phyloP scores from a whole-genome alignment of 495 filamentous ascomycete genomes.

The Trichoderma erinaceum region DNA sequence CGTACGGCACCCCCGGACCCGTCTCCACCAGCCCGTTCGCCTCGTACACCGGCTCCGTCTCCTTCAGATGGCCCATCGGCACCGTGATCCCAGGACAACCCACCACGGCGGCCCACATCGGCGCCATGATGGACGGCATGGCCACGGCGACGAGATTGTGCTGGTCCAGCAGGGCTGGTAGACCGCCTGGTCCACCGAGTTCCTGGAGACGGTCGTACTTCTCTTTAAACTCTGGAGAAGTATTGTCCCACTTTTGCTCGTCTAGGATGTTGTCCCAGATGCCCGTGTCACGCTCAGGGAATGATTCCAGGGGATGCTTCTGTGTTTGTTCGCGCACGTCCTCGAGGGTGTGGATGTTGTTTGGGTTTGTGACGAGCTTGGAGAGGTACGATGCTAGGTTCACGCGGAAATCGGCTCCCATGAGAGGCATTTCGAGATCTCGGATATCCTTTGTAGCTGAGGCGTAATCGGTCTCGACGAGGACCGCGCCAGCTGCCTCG shows the following conservation, averaged over 20 bases:
- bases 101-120: conserved; percentile 26
- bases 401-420: conserved; percentile 39
- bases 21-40: conserved; percentile 19
- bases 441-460: conserved; percentile 20
- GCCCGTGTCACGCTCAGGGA: conserved; percentile 30
- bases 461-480: conserved; percentile 32
- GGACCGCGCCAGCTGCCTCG: conserved; percentile 28
- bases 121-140: conserved; percentile 29
- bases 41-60: conserved; percentile 14
- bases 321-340: conserved; percentile 30
- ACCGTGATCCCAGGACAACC: conserved; percentile 38
- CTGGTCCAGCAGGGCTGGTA: conserved; percentile 31
- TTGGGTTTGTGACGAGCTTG: conserved; percentile 39
- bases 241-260: conserved; percentile 34
- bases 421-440: conserved; percentile 24
- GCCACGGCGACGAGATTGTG: conserved; percentile 35
- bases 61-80: conserved; percentile 35
- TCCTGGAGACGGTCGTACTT: conserved; percentile 32
- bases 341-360: conserved; percentile 31
- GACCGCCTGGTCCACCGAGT: conserved; percentile 30
- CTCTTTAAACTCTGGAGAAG: conserved; percentile 37
- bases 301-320: conserved; percentile 27
- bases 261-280: conserved; percentile 30
- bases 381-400: conserved; percentile 39
- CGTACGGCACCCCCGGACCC: conserved; percentile 38